These are phyloP conservation scores for Tuber melanosporum DNA, from an alignment of 495 filamentous ascomycete species.

Conservation along the genomic window DNA sequence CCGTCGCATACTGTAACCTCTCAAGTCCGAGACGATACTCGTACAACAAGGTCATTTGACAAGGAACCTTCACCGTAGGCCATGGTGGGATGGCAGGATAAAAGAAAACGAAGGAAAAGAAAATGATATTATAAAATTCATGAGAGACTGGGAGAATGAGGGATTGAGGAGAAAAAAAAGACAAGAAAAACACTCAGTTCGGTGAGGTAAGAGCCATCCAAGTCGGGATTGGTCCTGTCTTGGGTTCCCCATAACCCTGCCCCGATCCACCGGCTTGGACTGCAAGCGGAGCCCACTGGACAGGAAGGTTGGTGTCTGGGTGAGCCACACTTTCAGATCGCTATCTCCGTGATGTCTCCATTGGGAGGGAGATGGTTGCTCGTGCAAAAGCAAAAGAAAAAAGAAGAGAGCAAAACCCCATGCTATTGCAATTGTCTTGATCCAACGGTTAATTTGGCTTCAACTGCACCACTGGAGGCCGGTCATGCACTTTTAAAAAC, in stretches of 20 bases:
- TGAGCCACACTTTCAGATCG: constrained; percentile 24
- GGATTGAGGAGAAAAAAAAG: constrained; percentile 11
- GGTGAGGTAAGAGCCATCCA: constrained; percentile 33
- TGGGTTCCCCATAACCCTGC: constrained; percentile 22
- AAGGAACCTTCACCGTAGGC: constrained; percentile 14
- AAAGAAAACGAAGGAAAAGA: constrained; percentile 5
- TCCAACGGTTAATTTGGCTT: constrained; percentile 5
- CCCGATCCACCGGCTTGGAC: constrained; percentile 34
- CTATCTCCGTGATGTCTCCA: constrained; percentile 23
- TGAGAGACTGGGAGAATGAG: constrained; percentile 5
- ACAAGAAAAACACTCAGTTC: constrained; percentile 13
- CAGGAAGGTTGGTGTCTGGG: constrained; percentile 13
- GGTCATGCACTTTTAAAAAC: constrained; percentile 10
- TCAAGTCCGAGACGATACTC: not conserved
- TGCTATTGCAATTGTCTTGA: not conserved
- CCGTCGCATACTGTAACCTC: constrained; percentile 20
- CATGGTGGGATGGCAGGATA: not conserved
- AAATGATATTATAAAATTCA: not conserved
- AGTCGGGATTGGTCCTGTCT: constrained; percentile 21
- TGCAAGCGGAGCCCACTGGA: constrained; percentile 23
- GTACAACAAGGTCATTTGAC: constrained; percentile 13
- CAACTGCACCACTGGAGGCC: not conserved
- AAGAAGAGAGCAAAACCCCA: not conserved
- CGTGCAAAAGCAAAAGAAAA: not conserved
- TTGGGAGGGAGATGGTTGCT: not conserved